Evolutionary conservation across 2,329 filamentous ascomycete species (phyloP).

Genomic region (Cercospora beticola): DNA sequence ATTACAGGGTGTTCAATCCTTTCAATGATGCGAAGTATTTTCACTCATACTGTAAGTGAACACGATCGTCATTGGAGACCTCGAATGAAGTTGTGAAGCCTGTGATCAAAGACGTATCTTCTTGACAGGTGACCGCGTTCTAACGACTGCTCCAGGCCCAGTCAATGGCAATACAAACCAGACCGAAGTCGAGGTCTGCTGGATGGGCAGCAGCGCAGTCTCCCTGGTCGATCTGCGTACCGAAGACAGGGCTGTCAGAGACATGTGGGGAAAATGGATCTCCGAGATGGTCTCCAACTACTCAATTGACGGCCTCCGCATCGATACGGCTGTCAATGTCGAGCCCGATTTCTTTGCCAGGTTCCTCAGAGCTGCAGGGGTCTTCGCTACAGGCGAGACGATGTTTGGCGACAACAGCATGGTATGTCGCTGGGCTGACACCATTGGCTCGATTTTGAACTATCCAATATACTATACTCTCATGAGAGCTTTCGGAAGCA

Average conservation of each 20-base stretch:
- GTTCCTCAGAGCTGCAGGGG: conserved; percentile 38
- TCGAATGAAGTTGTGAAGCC: background rate
- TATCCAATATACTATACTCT: conserved; percentile 43
- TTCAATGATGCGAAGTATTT: conserved; percentile 61
- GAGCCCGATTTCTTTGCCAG: conserved; percentile 39
- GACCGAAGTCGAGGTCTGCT: conserved; percentile 46
- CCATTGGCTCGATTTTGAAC: conserved; percentile 41
- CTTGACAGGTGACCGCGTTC: background rate
- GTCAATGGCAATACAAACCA: conserved; percentile 53
- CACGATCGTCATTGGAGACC: background rate
- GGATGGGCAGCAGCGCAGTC: conserved; percentile 52
- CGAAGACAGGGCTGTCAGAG: conserved; percentile 43
- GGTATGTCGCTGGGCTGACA: conserved; percentile 40
- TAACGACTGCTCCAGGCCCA: conserved; percentile 9
- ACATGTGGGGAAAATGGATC: conserved; percentile 47
- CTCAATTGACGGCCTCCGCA: conserved; percentile 42
- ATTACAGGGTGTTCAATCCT: conserved; percentile 55
- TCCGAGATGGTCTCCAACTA: conserved; percentile 45
- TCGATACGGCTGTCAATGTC: conserved; percentile 44
- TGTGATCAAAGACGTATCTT: background rate
- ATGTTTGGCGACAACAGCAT: conserved; percentile 36
- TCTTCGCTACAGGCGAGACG: conserved; percentile 44
- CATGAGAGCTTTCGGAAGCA: conserved; percentile 40
- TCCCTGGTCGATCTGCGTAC: conserved; percentile 51
- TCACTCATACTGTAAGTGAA: conserved; percentile 56